Evolutionary conservation across 192 early-diverging fungal genomes (phyloP).

Genomic region (Coemansia sp.): DNA sequence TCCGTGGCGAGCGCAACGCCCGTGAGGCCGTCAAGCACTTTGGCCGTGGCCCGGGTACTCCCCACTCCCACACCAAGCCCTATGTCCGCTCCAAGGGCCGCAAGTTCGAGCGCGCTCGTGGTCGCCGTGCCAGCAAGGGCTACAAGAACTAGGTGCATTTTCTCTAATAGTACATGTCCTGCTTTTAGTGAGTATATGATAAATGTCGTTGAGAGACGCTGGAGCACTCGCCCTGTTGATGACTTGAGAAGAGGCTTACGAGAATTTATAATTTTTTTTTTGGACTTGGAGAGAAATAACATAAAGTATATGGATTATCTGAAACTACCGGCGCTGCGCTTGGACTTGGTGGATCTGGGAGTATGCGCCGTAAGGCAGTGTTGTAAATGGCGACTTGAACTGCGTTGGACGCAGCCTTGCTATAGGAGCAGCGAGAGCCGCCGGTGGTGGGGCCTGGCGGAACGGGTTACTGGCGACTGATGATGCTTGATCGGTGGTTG

Average conservation of each 20-base stretch:
- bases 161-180: slow-evolving; percentile 13
- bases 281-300: not conserved
- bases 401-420: slow-evolving; percentile 38
- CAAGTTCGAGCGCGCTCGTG: slow-evolving; percentile 99
- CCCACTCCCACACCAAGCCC: slow-evolving; percentile 74
- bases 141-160: slow-evolving; percentile 79
- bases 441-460: not conserved
- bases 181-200: slow-evolving; percentile 20
- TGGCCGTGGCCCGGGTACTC: slow-evolving; percentile 75
- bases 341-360: slow-evolving; percentile 27
- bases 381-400: slow-evolving; percentile 54
- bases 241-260: not conserved
- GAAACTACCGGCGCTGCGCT: slow-evolving; percentile 7
- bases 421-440: not conserved
- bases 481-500: not conserved
- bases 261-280: not conserved
- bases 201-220: slow-evolving; percentile 9
- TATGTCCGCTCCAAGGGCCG: slow-evolving; percentile 99
- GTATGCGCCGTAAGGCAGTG: slow-evolving; percentile 45
- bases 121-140: slow-evolving; percentile 98
- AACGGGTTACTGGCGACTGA: not conserved
- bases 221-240: slow-evolving; percentile 1
- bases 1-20: slow-evolving; percentile 92
- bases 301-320: not conserved
- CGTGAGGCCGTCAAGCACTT: slow-evolving; percentile 99